Base-by-base conservation (phyloP, 2,329 filamentous ascomycete genomes). In the Sphaerostilbella broomeana region DNA sequence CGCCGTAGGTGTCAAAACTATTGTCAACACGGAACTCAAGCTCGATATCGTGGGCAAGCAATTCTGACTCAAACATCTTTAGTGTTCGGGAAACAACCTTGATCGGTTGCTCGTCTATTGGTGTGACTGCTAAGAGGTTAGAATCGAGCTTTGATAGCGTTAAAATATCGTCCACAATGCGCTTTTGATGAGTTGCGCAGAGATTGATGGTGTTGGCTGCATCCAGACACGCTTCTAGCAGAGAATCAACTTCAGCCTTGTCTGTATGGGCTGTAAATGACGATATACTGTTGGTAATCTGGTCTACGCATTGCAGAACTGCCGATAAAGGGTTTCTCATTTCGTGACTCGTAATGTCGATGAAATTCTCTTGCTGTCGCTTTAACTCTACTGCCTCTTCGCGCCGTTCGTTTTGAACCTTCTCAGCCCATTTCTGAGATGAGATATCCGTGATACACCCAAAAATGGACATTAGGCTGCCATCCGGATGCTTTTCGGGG, bases 371-470 rank as follows among this genome's bases (percentile, higher is more conserved):
- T 49, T 79, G 75, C 46, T 84, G 79, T 17, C 77, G 70, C 59
- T 92, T 92, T 45, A 88, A 70, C 56, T 90, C 83, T 2, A 89
- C 77, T 0, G 86, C 87, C 56, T 92, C 86, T 52, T 89, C 77
- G 53, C 85, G 82, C 42, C 85, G 79, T 30, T 80, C 73, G 51
- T 76, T 86, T 58, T 94, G 85, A 22, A 87, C 78, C 32, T 81
- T 79, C 59, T 94, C 86, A 1, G 86, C 86, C 70, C 81, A 82
- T 58, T 94, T 94, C 56, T 92, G 85, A 38, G 84, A 77, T 13
- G 83, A 87, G 47, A 94, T 94, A 53, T 94, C 86, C 0, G 86
- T 90, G 36, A 94, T 81, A 53, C 80, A 84, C 37, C 84, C 84
- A 50, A 89, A 88, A 3, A 88, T 81, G 45, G 80, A 78, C 62